Evolutionary conservation across 768 basidiomycete species (phyloP).

Genomic region (Podaxis pistillaris): DNA sequence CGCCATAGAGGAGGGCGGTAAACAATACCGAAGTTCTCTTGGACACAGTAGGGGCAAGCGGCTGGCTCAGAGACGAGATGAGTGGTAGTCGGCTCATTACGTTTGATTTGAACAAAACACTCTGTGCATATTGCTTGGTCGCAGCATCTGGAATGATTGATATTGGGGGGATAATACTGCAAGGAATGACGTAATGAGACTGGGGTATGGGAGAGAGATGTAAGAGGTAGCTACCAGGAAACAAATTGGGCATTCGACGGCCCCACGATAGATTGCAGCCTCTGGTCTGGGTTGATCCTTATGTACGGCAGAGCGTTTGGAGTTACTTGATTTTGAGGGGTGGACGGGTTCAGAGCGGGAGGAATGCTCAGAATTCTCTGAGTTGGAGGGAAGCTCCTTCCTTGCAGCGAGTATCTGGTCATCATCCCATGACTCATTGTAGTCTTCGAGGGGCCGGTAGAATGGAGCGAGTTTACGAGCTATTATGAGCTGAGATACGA

Average conservation of each 20-base stretch:
- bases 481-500: slow-evolving; percentile 86
- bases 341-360: slow-evolving; percentile 44
- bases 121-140: slow-evolving; percentile 99
- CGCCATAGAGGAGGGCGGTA: slow-evolving; percentile 85
- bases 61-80: slow-evolving; percentile 96
- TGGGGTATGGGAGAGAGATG: slow-evolving; percentile 18
- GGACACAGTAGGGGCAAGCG: slow-evolving; percentile 96
- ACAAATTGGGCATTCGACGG: slow-evolving; percentile 96
- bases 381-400: slow-evolving; percentile 55
- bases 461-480: slow-evolving; percentile 92
- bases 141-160: slow-evolving; percentile 96
- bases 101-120: slow-evolving; percentile 99
- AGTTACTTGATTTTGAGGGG: slow-evolving; percentile 38
- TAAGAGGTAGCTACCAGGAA: slow-evolving; percentile 70
- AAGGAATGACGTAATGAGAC: slow-evolving; percentile 27
- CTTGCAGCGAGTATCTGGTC: slow-evolving; percentile 82
- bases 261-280: slow-evolving; percentile 78
- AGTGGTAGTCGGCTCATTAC: slow-evolving; percentile 90
- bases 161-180: slow-evolving; percentile 96
- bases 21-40: slow-evolving; percentile 93
- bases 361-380: slow-evolving; percentile 43
- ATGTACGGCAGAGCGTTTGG: slow-evolving; percentile 52
- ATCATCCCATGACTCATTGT: slow-evolving; percentile 84
- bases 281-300: slow-evolving; percentile 76
- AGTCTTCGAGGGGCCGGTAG: slow-evolving; percentile 94